Evolutionary conservation across 2,329 filamentous ascomycete genomes (phyloP).

Genomic region (Alternaria gaisen): DNA sequence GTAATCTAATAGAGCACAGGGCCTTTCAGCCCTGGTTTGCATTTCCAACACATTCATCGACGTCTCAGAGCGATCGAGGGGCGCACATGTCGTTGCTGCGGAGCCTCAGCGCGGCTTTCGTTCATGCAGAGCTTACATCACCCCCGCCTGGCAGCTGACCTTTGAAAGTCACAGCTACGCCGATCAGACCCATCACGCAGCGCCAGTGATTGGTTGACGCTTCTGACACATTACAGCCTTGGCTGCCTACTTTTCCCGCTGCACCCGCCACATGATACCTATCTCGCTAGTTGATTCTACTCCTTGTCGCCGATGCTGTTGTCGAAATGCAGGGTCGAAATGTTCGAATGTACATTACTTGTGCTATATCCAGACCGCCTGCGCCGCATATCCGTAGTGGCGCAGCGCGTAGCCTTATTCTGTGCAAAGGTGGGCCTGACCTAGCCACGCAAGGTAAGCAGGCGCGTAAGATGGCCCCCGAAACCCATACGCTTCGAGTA

Average conservation of each 20-base stretch:
- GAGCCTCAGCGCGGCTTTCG: slow-evolving; percentile 25
- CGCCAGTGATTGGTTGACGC: slow-evolving; percentile 7
- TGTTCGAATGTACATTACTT: slow-evolving; percentile 3
- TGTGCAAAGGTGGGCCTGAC: slow-evolving; percentile 12
- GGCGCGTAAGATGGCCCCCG: slow-evolving; percentile 24
- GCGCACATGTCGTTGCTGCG: slow-evolving; percentile 15
- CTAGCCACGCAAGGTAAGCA: slow-evolving; percentile 17
- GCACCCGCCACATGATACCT: not conserved
- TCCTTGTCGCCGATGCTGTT: not conserved
- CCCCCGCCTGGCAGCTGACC: slow-evolving; percentile 26
- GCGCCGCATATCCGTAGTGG: slow-evolving; percentile 33
- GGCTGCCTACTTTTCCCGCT: slow-evolving; percentile 1
- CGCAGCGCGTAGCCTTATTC: slow-evolving; percentile 23
- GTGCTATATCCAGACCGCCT: slow-evolving; percentile 13
- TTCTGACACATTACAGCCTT: slow-evolving; percentile 1
- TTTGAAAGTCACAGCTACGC: slow-evolving; percentile 13
- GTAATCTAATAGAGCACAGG: slow-evolving; percentile 18
- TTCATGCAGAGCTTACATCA: slow-evolving; percentile 25
- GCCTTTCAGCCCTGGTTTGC: slow-evolving; percentile 9
- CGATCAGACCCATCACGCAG: slow-evolving; percentile 17
- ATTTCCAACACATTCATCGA: slow-evolving; percentile 5
- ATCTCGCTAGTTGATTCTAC: not conserved
- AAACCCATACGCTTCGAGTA: slow-evolving; percentile 3
- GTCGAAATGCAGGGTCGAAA: not conserved
- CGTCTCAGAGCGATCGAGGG: slow-evolving; percentile 8